These are phyloP conservation scores for Polyrhizophydium stewartii DNA, from an alignment of 371 early-diverging fungal species.

Conservation along the genomic window DNA sequence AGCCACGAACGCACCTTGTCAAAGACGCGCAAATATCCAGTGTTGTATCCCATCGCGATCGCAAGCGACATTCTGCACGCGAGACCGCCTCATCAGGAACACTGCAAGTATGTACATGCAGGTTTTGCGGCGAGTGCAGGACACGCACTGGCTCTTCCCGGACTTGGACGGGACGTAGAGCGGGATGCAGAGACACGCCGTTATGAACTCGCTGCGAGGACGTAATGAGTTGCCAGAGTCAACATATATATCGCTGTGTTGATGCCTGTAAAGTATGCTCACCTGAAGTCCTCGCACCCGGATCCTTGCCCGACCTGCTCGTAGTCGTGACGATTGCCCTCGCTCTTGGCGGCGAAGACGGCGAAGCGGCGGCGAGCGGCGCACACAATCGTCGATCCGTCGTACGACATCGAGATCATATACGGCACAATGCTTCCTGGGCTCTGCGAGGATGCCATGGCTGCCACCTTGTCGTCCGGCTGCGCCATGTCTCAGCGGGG, in stretches of 20 bases:
- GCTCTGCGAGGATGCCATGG: neutral
- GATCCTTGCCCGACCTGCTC: conserved; percentile 1
- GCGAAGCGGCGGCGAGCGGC: neutral
- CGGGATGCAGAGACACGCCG: conserved; percentile 1
- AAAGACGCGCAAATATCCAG: neutral
- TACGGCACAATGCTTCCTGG: neutral
- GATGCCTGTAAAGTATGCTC: neutral
- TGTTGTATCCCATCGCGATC: neutral
- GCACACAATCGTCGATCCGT: neutral
- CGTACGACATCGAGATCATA: neutral
- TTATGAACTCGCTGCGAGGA: neutral
- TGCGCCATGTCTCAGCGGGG: too few relatives aligned
- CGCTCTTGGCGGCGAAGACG: neutral
- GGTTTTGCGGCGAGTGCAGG: neutral
- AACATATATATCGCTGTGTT: neutral
- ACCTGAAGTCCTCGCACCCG: neutral
- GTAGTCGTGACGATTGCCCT: neutral
- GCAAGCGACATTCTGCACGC: neutral
- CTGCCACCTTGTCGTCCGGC: too few relatives aligned
- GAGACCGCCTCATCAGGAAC: too few relatives aligned
- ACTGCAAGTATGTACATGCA: too few relatives aligned
- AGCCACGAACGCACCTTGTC: neutral
- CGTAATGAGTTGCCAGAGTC: neutral
- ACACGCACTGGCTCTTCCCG: neutral
- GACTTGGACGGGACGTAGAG: neutral